Conservation (phyloP, 2,329 filamentous ascomycete species). For the Capronia americana region DNA sequence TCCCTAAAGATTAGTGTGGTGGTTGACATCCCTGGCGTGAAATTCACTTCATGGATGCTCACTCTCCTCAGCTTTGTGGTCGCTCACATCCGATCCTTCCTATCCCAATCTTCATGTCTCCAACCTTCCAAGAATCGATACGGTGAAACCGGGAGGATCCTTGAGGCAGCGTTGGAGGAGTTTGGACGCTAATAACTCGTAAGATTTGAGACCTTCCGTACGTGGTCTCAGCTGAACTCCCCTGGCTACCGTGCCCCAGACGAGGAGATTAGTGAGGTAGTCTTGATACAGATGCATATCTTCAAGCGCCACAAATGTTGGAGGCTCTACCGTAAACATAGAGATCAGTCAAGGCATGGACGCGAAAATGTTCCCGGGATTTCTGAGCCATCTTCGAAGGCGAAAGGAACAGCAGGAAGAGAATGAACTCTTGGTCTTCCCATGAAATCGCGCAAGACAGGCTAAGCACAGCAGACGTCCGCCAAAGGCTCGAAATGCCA, state of each 20-base stretch:
- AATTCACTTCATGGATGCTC: not conserved
- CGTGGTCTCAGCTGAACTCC: not conserved
- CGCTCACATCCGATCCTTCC: not conserved
- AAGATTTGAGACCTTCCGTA: too few relatives aligned
- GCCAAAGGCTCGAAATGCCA: not conserved
- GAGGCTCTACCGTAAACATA: not conserved
- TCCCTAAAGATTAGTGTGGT: not conserved
- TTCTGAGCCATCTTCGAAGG: not conserved
- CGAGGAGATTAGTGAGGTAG: not conserved
- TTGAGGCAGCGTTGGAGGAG: too few relatives aligned
- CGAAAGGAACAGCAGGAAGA: not conserved
- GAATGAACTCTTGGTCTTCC: not conserved
- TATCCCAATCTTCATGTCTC: not conserved
- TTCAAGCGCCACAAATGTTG: not conserved
- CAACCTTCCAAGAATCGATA: too few relatives aligned
- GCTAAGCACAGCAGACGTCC: not conserved
- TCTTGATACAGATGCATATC: not conserved
- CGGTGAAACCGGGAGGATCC: too few relatives aligned
- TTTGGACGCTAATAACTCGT: too few relatives aligned
- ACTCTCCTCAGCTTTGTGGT: not conserved
- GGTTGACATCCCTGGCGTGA: not conserved
- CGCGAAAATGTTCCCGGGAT: not conserved
- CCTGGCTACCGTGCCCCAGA: not conserved
- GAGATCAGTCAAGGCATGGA: not conserved
- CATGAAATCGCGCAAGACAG: not conserved